phyloP scores from a whole-genome alignment of 257 asterid genomes.

The Nicotiana sylvestris region DNA sequence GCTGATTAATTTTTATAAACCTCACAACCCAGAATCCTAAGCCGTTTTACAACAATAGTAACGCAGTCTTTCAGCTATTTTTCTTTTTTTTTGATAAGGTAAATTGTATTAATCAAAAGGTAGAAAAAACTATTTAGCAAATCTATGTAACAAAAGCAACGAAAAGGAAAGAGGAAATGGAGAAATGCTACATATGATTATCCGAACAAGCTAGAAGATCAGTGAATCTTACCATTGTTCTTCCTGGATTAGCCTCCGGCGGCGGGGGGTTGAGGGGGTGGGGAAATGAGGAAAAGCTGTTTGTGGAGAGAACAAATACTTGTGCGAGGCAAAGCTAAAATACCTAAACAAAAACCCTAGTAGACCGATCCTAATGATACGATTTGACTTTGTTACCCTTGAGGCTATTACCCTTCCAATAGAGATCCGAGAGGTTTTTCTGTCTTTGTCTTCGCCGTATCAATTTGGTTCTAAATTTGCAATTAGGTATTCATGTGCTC shows the following conservation, averaged over 20 bases:
- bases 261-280: background rate
- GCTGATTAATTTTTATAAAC: background rate
- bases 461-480: too few relatives aligned
- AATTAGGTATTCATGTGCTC: too few relatives aligned
- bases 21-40: background rate
- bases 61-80: background rate
- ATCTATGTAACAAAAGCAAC: background rate
- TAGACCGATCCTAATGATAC: background rate
- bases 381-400: background rate
- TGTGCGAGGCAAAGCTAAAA: slow-evolving; percentile 6
- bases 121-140: background rate
- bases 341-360: slow-evolving; percentile 31
- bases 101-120: too few relatives aligned
- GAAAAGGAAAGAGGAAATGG: background rate
- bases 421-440: background rate
- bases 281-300: background rate
- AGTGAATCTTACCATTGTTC: slow-evolving; percentile 14
- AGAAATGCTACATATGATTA: background rate
- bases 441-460: background rate
- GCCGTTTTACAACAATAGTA: background rate
- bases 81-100: too few relatives aligned
- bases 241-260: background rate
- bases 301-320: background rate
- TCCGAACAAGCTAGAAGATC: background rate
- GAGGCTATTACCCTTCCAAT: background rate